Percentiles rank a stretch among this genome's conserved stretches.
Conservation (phyloP, 2,329 filamentous ascomycete genomes). For the Penicillium griseofulvum region DNA sequence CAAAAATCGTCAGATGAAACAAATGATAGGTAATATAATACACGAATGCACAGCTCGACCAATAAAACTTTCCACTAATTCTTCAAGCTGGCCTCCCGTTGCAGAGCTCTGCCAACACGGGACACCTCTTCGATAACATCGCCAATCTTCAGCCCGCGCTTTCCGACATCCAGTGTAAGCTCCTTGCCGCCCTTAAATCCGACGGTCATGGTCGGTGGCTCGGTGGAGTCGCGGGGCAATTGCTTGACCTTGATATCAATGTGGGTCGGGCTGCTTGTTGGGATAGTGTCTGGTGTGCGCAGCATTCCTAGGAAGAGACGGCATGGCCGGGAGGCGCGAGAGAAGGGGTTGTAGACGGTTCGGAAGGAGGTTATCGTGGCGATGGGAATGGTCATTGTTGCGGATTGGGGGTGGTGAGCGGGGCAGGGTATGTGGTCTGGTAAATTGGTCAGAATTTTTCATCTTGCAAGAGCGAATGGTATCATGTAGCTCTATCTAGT, state of each 20-base stretch:
- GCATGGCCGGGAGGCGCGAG: slow-evolving; percentile 71
- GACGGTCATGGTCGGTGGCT: slow-evolving; percentile 67
- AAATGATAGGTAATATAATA: slow-evolving; percentile 16
- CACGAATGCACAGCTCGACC: slow-evolving; percentile 11
- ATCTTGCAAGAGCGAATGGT: not conserved
- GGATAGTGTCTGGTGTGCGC: slow-evolving; percentile 74
- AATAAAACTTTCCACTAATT: slow-evolving; percentile 27
- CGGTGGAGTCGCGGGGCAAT: slow-evolving; percentile 66
- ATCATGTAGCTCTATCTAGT: not conserved
- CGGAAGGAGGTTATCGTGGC: slow-evolving; percentile 66
- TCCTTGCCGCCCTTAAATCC: slow-evolving; percentile 98
- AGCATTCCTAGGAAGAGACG: slow-evolving; percentile 84
- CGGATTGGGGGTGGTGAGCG: slow-evolving; percentile 1
- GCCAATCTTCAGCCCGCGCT: slow-evolving; percentile 75
- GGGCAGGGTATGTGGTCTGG: not conserved
- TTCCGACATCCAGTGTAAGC: slow-evolving; percentile 75
- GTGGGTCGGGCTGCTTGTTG: slow-evolving; percentile 69
- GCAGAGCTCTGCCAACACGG: slow-evolving; percentile 77
- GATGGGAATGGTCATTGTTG: slow-evolving; percentile 39
- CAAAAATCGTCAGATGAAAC: slow-evolving; percentile 7
- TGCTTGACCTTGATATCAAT: slow-evolving; percentile 78
- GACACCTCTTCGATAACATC: slow-evolving; percentile 86
- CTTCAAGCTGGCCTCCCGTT: slow-evolving; percentile 76
- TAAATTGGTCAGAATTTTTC: not conserved
- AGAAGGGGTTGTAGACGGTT: slow-evolving; percentile 92